These are phyloP conservation scores for Nannizziopsis arthrosporioides DNA, from an alignment of 2,329 filamentous ascomycete species.

Conservation along the genomic window DNA sequence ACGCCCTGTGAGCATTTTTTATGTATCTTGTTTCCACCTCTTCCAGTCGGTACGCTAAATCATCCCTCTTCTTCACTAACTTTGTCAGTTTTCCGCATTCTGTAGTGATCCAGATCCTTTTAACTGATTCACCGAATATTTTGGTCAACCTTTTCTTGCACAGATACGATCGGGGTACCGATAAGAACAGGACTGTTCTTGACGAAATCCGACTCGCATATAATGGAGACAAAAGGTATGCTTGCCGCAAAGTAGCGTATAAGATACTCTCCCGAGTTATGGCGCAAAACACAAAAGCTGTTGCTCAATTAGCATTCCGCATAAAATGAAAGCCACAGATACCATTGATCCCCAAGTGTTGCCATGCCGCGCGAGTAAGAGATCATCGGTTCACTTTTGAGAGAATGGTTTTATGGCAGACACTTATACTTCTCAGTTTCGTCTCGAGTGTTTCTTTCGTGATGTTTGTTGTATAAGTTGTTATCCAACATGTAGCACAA, in stretches of 20 bases:
- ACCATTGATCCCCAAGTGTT: too few species aligned
- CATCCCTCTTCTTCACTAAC: constrained; percentile 66
- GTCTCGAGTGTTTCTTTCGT: too few species aligned
- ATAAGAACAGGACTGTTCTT: constrained; percentile 76
- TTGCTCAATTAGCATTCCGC: not conserved
- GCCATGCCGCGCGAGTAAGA: too few species aligned
- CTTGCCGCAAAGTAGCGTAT: constrained; percentile 82
- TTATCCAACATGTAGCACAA: too few species aligned
- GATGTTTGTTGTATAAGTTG: too few species aligned
- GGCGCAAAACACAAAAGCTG: constrained; percentile 65
- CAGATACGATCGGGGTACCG: constrained; percentile 66
- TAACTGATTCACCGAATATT: constrained; percentile 71
- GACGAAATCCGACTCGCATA: constrained; percentile 79
- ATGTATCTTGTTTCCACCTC: constrained; percentile 78
- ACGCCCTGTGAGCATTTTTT: constrained; percentile 59
- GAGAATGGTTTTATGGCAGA: too few species aligned
- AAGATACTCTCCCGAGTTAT: constrained; percentile 79
- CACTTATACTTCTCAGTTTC: too few species aligned
- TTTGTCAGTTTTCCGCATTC: constrained; percentile 67
- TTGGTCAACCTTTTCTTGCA: constrained; percentile 61
- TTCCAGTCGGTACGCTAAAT: constrained; percentile 67
- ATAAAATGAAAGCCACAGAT: not conserved
- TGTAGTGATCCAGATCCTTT: constrained; percentile 69
- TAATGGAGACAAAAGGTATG: constrained; percentile 73
- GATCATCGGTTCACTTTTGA: too few species aligned